Evolutionary conservation across 768 basidiomycete species (phyloP), one percentile per base, ranked within the genome.

Genomic region (Suillus occidentalis): DNA sequence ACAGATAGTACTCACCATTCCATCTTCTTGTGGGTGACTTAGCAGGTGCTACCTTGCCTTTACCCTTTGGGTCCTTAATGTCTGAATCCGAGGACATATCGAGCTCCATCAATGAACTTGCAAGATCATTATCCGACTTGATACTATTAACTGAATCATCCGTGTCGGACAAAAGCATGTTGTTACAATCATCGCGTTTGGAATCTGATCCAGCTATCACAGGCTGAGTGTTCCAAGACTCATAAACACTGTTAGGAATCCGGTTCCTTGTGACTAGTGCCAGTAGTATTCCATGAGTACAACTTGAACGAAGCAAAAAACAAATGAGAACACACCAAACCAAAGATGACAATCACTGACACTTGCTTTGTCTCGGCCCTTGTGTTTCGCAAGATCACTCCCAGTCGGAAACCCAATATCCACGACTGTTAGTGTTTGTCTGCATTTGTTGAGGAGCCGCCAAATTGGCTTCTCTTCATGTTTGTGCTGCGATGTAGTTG

Each of bases 151-250:
- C n/a, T 6, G n/a, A 47, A 12, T 40, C 39, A 40, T 40, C 42
- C 16, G 42, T 58, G 57, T 58, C 8, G n/a, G 22, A n/a, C 16
- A 36, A 28, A 37, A 28, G 34, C 1, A 28, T 31, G 9, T 58
- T 13, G 2, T 14, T 37, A 13, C 36, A 31, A 28, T 58, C 34
- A 12, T 58, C 13, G 10, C 5, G 28, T 58, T 60, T 39, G 6
- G 58, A 60, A 42, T 60, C 58, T 7, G 58, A 60, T 6, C 58
- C 58, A 18, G 34, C 34, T 18, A 60, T 28, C 7, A 60, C 18
- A 18, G 58, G 58, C 14, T 60, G 34, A 8, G 58, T 60, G 18
- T 60, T 60, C 58, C 39, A 60, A 42, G 34, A 36, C 8, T 47
- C 60, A 5, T 47, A 61, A 34, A 61, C 7, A 12, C 8, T 25